phyloP scores from a whole-genome alignment of 495 filamentous ascomycete species.

The Penicillium ochrochloron region DNA sequence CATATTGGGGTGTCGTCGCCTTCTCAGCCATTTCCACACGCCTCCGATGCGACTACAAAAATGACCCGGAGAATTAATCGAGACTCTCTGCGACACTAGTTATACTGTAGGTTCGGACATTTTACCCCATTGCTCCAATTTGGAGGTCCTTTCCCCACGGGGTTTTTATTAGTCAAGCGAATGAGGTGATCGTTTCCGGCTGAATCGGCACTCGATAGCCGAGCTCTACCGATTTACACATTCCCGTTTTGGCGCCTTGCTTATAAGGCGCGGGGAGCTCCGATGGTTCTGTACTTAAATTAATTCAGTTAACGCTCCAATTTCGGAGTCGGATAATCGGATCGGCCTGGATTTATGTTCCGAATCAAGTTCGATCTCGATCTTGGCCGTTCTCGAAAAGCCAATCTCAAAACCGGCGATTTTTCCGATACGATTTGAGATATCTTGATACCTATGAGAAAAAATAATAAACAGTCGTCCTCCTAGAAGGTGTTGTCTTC shows the following conservation, averaged over 20 bases:
- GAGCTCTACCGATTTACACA: slow-evolving; percentile 32
- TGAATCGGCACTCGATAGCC: slow-evolving; percentile 32
- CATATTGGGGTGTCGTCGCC: slow-evolving; percentile 12
- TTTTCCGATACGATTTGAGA: neutral
- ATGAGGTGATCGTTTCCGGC: slow-evolving; percentile 24
- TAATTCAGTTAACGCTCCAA: neutral
- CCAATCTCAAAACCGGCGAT: neutral
- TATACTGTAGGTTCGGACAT: neutral
- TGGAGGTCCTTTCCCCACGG: slow-evolving; percentile 21
- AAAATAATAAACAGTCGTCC: neutral
- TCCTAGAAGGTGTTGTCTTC: neutral
- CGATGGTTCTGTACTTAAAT: slow-evolving; percentile 2
- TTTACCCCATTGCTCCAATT: slow-evolving; percentile 19
- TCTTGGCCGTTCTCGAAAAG: neutral
- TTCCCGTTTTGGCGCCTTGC: neutral
- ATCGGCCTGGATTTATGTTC: neutral
- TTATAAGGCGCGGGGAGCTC: slow-evolving; percentile 13
- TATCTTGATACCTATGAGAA: neutral
- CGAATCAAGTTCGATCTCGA: neutral
- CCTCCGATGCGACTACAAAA: neutral
- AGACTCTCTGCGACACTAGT: slow-evolving; percentile 2
- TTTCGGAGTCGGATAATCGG: neutral
- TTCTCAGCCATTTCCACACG: slow-evolving; percentile 19
- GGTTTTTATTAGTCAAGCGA: slow-evolving; percentile 35
- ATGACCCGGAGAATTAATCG: neutral